phyloP scores from a whole-genome alignment of 306 rosid genomes.

The Quercus agrifolia region DNA sequence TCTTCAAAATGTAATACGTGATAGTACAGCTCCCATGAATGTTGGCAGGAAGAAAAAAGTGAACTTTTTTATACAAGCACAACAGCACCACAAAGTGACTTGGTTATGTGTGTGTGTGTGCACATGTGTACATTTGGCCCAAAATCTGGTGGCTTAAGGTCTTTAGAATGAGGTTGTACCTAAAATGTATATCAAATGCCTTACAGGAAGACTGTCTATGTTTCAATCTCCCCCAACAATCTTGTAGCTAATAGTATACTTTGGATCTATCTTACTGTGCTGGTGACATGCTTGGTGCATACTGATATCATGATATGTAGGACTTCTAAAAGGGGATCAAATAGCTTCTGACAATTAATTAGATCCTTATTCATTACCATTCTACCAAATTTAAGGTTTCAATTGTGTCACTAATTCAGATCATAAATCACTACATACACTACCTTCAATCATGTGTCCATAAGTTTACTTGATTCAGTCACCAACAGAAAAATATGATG shows the following conservation, averaged over 20 bases:
- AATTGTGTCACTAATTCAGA: not conserved
- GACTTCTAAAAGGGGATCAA: not conserved
- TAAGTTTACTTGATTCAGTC: no score
- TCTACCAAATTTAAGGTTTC: not conserved
- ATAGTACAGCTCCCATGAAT: not conserved
- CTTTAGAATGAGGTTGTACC: not conserved
- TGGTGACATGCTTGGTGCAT: not conserved
- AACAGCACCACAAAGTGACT: slow-evolving; percentile 2
- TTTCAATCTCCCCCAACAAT: not conserved
- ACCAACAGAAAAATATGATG: no score
- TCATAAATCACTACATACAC: no score
- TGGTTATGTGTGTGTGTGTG: not conserved
- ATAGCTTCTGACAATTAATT: not conserved
- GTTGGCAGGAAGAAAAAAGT: slow-evolving; percentile 6
- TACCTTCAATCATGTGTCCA: no score
- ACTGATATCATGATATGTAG: not conserved
- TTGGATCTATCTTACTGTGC: not conserved
- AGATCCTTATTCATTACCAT: not conserved
- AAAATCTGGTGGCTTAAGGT: no score
- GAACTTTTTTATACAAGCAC: not conserved
- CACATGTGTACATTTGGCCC: no score
- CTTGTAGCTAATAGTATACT: not conserved
- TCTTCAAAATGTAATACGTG: not conserved
- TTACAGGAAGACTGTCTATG: no score
- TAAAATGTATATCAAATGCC: not conserved